Evolutionary conservation across 2,329 filamentous ascomycete species (phyloP), one percentile per base, ranked within the genome.

Genomic region (Shiraia sp.): DNA sequence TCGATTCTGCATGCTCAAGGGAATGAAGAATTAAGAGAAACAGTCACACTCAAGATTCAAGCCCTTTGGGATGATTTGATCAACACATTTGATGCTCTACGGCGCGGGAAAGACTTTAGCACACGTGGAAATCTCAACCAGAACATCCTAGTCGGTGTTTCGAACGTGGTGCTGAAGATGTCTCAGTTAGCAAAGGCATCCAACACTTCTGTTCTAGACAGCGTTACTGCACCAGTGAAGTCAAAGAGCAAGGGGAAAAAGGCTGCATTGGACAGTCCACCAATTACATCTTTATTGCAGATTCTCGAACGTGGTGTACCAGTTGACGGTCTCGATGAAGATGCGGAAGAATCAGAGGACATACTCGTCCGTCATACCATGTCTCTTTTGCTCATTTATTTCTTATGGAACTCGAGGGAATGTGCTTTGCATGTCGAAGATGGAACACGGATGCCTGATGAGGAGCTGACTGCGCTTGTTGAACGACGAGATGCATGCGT

Each of bases 21-120:
- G 47, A 92, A 90, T 48, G 90, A 93, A 47, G 92, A 96, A 61
- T 81, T 96, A 24, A 87, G 91, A 53, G 93, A 99, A 59, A 75
- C 90, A 10, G 86, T 90, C 1, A 87, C 93, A 49, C 80, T 78
- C 61, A 95, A 92, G 65, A 75, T 97, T 8, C 82, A 87, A 17
- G 78, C 83, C 30, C 75, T 97, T 5, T 97, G 93, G 90, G 90
- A 96, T 53, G 88, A 90, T 51, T 82, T 85, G 4, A 79, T 89
- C 39, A 85, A 86, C 55, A 80, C 86, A 2, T 78, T 99, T 26
- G 80, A 85, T 43, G 80, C 83, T 44, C 80, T 93, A n/a, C 60
- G 71, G 48, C 81, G 83, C 55, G 84, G 82, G 13, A 84, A 83
- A 51, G 84, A 90, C 49, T 78, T 95, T n/a, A 80, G 82, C 12